Base-by-base conservation (phyloP, 2,329 filamentous ascomycete genomes). In the Neurospora sp. region DNA sequence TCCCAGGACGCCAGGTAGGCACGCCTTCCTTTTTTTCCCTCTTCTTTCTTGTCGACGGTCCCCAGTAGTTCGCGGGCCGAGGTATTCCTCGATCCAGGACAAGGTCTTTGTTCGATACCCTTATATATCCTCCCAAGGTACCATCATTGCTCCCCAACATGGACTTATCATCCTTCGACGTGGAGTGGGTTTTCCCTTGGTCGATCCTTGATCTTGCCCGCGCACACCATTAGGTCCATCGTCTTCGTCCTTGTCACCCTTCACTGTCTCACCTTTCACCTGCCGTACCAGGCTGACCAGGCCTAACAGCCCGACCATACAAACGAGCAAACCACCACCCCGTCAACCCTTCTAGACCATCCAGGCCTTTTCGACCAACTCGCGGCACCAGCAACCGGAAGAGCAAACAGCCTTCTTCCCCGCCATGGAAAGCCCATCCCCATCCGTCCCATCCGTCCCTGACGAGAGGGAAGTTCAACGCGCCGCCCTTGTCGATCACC, bases 401-500 rank as follows among this genome's bases (percentile, higher is more conserved):
- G 15, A 28, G 52, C 52, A 23, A 62, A 33, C 52, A 3, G 52
- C 52, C 23, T 62, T 15, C 6, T 62, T 28, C 6, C 23, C 66
- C 23, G 17, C 72, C 72, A 78, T 78, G 76, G 76, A 77, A 69
- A 73, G 73, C 69, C 73, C 74, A 13, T 75, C 75, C 6, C 71
- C 75, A 13, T 74, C 72, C 23, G 74, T 74, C 8, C 70, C 73
- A n/a, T 74, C 72, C 19, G 71, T 72, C 67, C 72, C 74, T 43
- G 77, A 79, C 67, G 78, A 82, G 75, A 79, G 73, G 74, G 79
- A 73, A 11, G 8, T 80, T 69, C 76, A 79, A 73, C 78, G 81
- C 46, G 81, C 83, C 70, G 74, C 79, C 69, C 81, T 89, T 71
- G 81, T 90, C 68, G 80, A 82, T 67, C 82, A 84, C 70, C 88